A percentile compares a stretch with the other conserved stretches of the same genome.
These are phyloP conservation scores for Trifolium subterraneum DNA, from an alignment of 306 rosid genomes.

Conservation along the genomic window DNA sequence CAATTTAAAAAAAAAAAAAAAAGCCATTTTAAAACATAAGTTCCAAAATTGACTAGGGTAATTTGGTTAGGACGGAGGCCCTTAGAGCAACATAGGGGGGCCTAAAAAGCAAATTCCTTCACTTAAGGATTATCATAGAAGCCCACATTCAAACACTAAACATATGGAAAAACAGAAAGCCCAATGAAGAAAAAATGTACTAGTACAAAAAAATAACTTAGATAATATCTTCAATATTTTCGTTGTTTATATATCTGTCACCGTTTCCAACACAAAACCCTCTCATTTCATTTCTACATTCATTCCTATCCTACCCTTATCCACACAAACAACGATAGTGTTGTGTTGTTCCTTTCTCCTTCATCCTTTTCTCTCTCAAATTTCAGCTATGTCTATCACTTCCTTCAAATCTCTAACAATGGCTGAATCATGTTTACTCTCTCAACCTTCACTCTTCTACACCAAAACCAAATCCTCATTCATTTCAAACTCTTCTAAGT, in stretches of 20 bases:
- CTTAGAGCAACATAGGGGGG: no score
- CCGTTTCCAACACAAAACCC: slow-evolving; percentile 14
- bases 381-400: slow-evolving; percentile 52
- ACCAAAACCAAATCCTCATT: slow-evolving; percentile 48
- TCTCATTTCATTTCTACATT: slow-evolving; percentile 1
- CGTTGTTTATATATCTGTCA: background rate
- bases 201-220: background rate
- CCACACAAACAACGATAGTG: slow-evolving; percentile 39
- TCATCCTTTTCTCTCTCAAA: background rate
- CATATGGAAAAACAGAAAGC: no score
- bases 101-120: no score
- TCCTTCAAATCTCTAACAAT: slow-evolving; percentile 59
- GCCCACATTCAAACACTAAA: no score
- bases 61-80: no score
- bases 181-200: background rate
- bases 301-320: slow-evolving; percentile 53
- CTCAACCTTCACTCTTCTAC: slow-evolving; percentile 58
- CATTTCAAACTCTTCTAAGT: slow-evolving; percentile 53
- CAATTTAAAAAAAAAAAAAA: no score
- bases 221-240: background rate
- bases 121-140: no score
- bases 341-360: slow-evolving; percentile 37
- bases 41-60: no score
- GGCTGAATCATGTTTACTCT: slow-evolving; percentile 61
- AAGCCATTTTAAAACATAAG: no score